phyloP scores from a whole-genome alignment of 139 green algal species.

The Chara braunii region DNA sequence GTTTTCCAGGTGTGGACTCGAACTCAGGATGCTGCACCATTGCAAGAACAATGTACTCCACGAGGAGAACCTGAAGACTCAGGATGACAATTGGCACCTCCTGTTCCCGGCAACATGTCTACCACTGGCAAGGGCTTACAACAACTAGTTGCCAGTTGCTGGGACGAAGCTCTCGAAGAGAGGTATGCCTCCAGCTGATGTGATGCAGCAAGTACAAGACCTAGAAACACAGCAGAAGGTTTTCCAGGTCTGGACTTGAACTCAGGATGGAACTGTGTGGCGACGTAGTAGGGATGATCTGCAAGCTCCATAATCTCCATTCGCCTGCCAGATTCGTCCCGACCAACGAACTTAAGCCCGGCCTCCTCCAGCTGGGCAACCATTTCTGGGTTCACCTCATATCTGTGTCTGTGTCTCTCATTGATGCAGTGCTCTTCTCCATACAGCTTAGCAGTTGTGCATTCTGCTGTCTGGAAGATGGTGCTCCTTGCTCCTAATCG shows the following conservation, averaged over 20 bases:
- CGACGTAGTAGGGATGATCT: conserved; percentile 84
- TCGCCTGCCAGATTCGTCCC: conserved; percentile 79
- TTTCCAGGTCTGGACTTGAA: conserved; percentile 72
- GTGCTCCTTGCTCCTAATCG: conserved; percentile 80
- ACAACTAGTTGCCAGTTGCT: neutral
- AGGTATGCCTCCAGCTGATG: neutral
- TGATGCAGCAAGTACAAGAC: conserved; percentile 22
- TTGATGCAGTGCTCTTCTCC: conserved; percentile 55
- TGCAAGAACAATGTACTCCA: neutral
- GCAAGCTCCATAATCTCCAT: conserved; percentile 96
- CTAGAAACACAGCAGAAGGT: conserved; percentile 44
- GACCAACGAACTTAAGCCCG: conserved; percentile 79
- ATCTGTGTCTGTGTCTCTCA: conserved; percentile 89
- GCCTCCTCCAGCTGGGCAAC: conserved; percentile 73
- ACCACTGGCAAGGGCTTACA: neutral
- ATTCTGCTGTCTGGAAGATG: conserved; percentile 80
- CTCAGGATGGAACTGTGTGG: conserved; percentile 82
- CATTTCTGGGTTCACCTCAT: conserved; percentile 82
- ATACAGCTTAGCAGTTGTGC: conserved; percentile 77
- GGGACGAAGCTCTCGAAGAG: neutral
- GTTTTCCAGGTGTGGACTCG: conserved; percentile 54
- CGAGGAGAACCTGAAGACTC: neutral
- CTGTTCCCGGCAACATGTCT: neutral
- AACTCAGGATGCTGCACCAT: conserved; percentile 67
- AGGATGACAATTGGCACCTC: neutral